phyloP scores from a whole-genome alignment of 805 yeast genomes.

The Wilhelminamyces savonicus region DNA sequence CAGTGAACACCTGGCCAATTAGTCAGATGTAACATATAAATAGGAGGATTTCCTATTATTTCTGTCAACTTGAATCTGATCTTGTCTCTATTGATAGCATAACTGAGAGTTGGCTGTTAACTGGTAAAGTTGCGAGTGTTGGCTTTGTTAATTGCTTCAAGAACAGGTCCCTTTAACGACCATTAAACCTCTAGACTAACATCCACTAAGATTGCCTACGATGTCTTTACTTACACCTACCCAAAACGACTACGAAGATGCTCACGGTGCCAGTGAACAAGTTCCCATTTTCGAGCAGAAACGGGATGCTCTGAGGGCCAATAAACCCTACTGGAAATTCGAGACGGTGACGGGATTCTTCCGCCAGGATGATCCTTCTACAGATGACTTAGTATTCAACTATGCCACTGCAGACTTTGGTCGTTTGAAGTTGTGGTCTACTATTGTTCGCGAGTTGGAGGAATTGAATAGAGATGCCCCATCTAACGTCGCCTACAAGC shows the following conservation, averaged over 20 bases:
- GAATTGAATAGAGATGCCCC: constrained; percentile 28
- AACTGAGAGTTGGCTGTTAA: too few species aligned
- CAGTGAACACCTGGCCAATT: too few species aligned
- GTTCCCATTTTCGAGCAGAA: constrained; percentile 4
- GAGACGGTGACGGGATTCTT: constrained; percentile 46
- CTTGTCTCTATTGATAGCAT: too few species aligned
- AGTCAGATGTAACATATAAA: too few species aligned
- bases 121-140: too few species aligned
- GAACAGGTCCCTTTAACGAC: too few species aligned
- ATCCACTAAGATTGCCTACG: too few species aligned
- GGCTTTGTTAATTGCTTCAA: too few species aligned
- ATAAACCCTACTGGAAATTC: constrained; percentile 33
- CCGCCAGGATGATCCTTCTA: constrained; percentile 35
- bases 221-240: constrained; percentile 21
- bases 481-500: constrained; percentile 37
- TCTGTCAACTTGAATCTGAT: too few species aligned
- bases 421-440: constrained; percentile 34
- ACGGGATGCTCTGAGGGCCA: constrained; percentile 1
- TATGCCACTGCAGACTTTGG: constrained; percentile 41
- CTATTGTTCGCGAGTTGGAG: constrained; percentile 22
- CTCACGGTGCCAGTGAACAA: constrained; percentile 11
- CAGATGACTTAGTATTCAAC: constrained; percentile 43
- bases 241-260: constrained; percentile 18
- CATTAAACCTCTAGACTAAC: too few species aligned
- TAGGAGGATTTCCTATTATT: too few species aligned